Percentiles rank a stretch among this genome's conserved stretches.
Conservation (phyloP, 2,329 filamentous ascomycete species). For the Xylaria sp. region DNA sequence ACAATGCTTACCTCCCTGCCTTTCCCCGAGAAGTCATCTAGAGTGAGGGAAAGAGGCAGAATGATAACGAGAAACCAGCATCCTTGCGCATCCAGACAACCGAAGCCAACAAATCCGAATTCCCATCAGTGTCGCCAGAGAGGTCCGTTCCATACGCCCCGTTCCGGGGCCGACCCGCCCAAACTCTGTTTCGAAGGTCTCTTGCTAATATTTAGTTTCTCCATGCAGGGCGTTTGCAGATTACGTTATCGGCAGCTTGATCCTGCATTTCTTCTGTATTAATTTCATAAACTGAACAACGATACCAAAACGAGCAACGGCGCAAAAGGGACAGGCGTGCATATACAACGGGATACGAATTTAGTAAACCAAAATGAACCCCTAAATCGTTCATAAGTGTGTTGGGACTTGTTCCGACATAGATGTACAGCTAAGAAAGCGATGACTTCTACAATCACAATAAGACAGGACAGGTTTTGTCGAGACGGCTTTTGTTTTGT, state of each 20-base stretch:
- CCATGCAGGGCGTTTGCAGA: conserved; percentile 85
- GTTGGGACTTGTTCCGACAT: neutral
- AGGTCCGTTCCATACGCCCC: conserved; percentile 57
- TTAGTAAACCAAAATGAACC: neutral
- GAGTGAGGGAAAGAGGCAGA: neutral
- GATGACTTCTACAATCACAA: conserved; percentile 18
- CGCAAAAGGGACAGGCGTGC: conserved; percentile 10
- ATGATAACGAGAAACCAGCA: conserved; percentile 48
- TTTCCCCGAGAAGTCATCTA: neutral
- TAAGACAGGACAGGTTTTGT: conserved; percentile 3
- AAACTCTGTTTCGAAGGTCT: neutral
- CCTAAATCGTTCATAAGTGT: neutral
- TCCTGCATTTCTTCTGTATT: conserved; percentile 98
- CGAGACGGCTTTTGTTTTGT: conserved; percentile 2
- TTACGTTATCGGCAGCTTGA: conserved; percentile 91
- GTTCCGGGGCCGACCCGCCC: neutral
- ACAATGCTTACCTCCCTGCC: neutral
- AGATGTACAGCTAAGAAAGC: conserved; percentile 22
- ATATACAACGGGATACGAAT: conserved; percentile 17
- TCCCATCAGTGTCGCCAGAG: conserved; percentile 78
- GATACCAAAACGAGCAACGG: conserved; percentile 2
- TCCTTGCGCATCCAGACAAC: conserved; percentile 92
- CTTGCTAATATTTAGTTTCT: neutral
- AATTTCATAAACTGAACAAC: conserved; percentile 93
- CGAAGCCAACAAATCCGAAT: conserved; percentile 78